phyloP scores from a whole-genome alignment of 345 rosid species.

The Mallotus nudiflorus region DNA sequence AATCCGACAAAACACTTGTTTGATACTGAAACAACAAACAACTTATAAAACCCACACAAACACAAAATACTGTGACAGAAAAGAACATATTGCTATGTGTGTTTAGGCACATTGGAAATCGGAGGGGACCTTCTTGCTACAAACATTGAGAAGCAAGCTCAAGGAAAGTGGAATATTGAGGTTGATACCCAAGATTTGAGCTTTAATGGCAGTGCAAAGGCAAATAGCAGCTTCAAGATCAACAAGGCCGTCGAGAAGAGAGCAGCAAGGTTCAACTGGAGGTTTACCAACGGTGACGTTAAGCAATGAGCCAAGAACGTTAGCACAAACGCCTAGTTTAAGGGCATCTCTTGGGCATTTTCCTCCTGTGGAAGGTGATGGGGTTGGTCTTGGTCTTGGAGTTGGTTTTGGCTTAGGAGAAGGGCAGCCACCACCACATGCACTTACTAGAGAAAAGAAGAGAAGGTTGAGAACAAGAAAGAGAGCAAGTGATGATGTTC shows the following conservation, averaged over 20 bases:
- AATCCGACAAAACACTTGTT: neutral
- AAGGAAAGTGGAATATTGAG: slow-evolving; percentile 48
- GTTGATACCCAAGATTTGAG: slow-evolving; percentile 52
- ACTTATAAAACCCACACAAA: neutral
- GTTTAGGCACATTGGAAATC: slow-evolving; percentile 42
- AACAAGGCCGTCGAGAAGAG: slow-evolving; percentile 46
- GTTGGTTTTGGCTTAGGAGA: slow-evolving; percentile 48
- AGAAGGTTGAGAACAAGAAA: slow-evolving; percentile 51
- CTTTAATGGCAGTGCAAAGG: slow-evolving; percentile 59
- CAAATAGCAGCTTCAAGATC: slow-evolving; percentile 58
- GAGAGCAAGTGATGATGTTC: slow-evolving; percentile 43
- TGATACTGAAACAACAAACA: neutral
- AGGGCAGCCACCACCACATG: slow-evolving; percentile 46
- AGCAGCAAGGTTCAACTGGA: slow-evolving; percentile 52
- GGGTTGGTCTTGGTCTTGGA: slow-evolving; percentile 29
- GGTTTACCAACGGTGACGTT: slow-evolving; percentile 48
- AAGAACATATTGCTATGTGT: neutral
- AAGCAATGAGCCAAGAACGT: slow-evolving; percentile 46
- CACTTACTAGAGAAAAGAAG: slow-evolving; percentile 44
- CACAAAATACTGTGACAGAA: neutral
- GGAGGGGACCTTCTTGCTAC: slow-evolving; percentile 41
- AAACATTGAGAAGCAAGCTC: slow-evolving; percentile 54
- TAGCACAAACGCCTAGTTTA: slow-evolving; percentile 51
- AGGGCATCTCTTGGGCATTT: slow-evolving; percentile 53
- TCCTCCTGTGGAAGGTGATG: slow-evolving; percentile 20